Percentiles rank a stretch among this genome's conserved stretches.
Conservation (phyloP, 2,329 filamentous ascomycete genomes). For the Arthrinium phaeospermum region DNA sequence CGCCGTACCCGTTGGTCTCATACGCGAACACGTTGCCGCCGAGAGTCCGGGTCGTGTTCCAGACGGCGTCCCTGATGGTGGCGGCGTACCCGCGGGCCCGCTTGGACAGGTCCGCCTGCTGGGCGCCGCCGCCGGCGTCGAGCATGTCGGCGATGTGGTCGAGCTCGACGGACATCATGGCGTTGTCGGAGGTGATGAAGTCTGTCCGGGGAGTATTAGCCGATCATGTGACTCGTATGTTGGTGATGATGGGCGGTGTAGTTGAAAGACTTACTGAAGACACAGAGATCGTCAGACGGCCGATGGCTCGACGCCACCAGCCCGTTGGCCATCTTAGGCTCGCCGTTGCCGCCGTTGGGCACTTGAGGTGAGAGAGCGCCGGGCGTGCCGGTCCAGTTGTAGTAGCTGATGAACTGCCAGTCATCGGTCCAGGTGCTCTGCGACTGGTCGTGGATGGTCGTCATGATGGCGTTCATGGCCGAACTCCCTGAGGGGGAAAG, state of each 20-base stretch:
- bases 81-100: not conserved
- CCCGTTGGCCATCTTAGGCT: slow-evolving; percentile 12
- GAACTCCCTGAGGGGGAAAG: not conserved
- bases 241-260: no score
- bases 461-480: slow-evolving; percentile 18
- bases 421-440: slow-evolving; percentile 18
- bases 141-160: slow-evolving; percentile 17
- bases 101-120: not conserved
- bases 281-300: slow-evolving; percentile 13
- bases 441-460: slow-evolving; percentile 16
- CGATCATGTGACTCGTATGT: not conserved
- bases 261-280: slow-evolving; percentile 8
- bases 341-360: slow-evolving; percentile 19
- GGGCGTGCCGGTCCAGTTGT: slow-evolving; percentile 20
- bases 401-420: slow-evolving; percentile 19
- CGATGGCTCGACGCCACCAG: slow-evolving; percentile 17
- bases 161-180: slow-evolving; percentile 22
- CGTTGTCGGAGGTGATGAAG: slow-evolving; percentile 21
- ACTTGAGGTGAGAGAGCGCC: slow-evolving; percentile 14
- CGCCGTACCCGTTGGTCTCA: slow-evolving; percentile 64
- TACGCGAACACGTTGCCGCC: slow-evolving; percentile 59
- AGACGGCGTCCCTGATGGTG: slow-evolving; percentile 16
- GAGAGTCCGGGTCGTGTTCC: slow-evolving; percentile 7
- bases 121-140: not conserved
- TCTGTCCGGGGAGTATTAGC: not conserved